phyloP scores from a whole-genome alignment of 2,329 filamentous ascomycete genomes.

The Monilinia fructigena region DNA sequence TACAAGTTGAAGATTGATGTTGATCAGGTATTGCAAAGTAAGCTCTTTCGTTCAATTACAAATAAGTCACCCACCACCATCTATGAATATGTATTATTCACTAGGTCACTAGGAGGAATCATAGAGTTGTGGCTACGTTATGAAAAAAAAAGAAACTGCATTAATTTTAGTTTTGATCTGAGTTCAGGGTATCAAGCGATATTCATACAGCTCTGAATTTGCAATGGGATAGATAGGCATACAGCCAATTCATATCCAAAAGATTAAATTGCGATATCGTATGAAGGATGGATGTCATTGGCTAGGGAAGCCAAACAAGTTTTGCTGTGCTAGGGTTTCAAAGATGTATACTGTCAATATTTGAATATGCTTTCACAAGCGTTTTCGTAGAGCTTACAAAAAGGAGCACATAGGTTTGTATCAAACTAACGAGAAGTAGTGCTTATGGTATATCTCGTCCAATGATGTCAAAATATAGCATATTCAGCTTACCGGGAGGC shows the following conservation, averaged over 20 bases:
- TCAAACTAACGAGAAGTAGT: slow-evolving; percentile 3
- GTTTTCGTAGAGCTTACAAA: neutral
- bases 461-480: slow-evolving; percentile 17
- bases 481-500: slow-evolving; percentile 23
- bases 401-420: neutral
- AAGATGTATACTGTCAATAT: neutral
- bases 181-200: slow-evolving; percentile 7
- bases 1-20: neutral
- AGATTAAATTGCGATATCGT: neutral
- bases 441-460: neutral
- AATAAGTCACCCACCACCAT: neutral
- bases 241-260: neutral
- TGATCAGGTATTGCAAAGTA: neutral
- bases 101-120: neutral
- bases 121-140: neutral
- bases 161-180: neutral
- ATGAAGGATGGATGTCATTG: neutral
- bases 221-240: neutral
- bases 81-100: neutral
- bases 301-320: neutral
- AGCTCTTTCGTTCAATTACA: neutral
- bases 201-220: neutral
- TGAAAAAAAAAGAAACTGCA: neutral
- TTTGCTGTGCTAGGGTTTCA: neutral
- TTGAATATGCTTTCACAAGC: neutral